These are phyloP conservation scores for Silene uniflora DNA, from an alignment of 148 eudicot genomes.

Conservation along the genomic window DNA sequence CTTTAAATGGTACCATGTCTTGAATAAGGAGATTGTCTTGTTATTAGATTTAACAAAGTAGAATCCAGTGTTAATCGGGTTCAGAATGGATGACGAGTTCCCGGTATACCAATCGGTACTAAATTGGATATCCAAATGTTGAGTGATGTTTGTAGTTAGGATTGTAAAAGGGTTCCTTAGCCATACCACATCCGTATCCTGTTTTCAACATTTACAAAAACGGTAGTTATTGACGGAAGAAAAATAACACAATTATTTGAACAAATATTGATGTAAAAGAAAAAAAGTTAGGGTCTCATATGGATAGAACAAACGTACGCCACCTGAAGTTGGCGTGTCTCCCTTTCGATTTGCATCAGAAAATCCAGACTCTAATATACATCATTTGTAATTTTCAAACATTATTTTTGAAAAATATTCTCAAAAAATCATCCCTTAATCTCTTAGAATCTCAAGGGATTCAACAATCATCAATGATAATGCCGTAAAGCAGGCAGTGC, in stretches of 20 bases:
- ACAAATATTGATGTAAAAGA: too few species aligned
- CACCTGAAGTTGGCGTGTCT: too few species aligned
- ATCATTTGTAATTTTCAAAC: too few species aligned
- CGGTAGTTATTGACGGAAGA: too few species aligned
- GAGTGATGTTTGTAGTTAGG: slow-evolving; percentile 26
- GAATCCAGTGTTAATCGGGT: slow-evolving; percentile 74
- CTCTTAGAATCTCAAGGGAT: neutral
- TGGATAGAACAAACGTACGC: too few species aligned
- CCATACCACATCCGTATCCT: slow-evolving; percentile 78
- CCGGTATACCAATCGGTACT: slow-evolving; percentile 48
- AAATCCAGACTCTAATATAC: too few species aligned
- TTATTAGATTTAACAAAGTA: slow-evolving; percentile 64
- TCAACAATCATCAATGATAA: neutral
- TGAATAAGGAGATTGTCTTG: slow-evolving; percentile 48
- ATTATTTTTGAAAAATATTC: too few species aligned
- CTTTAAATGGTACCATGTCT: slow-evolving; percentile 60
- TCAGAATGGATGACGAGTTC: slow-evolving; percentile 26
- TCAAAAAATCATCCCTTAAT: too few species aligned
- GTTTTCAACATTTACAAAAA: neutral
- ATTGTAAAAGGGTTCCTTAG: slow-evolving; percentile 54
- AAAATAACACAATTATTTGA: too few species aligned
- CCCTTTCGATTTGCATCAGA: too few species aligned
- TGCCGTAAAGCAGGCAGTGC: neutral
- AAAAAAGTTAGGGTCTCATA: too few species aligned
- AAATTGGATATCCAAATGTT: slow-evolving; percentile 43